Base-by-base conservation (phyloP, 2,329 filamentous ascomycete genomes). In the Pseudogymnoascus sp. region DNA sequence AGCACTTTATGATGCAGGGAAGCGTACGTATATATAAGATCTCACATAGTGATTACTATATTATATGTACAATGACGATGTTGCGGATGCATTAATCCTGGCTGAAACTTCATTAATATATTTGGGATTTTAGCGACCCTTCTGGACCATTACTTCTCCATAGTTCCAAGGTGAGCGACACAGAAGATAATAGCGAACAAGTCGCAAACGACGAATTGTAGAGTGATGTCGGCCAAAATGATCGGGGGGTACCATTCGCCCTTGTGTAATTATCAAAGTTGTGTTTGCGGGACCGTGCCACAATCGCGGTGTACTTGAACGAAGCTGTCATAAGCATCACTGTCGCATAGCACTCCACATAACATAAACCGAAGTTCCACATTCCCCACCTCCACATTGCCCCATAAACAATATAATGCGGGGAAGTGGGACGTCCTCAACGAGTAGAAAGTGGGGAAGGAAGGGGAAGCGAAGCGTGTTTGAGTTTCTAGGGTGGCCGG, bases 51-150 rank as follows among this genome's bases (percentile, higher is more conserved):
- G 47, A 8, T 19, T 56, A 13, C 47, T 13, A 33, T 56, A 29
- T 29, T 29, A 29, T 29, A 19, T 33, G 33, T 4, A 13, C 47
- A 56, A 56, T 56, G 33, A 16, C n/a, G n/a, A 31, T 8, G 14
- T 11, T 16, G 26, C 26, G 29, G n/a, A 19, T 56, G n/a, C 29
- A 33, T 33, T 33, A n/a, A 19, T 19, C 26, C 26, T 3, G 26
- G n/a, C n/a, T 33, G 47, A 56, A 56, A 56, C 47, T 31, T 33
- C 26, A 56, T 56, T 56, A 56, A 56, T 56, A 56, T 56, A 56
- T 56, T 56, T 19, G 26, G 26, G 26, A 19, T 33, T 56, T 2
- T 56, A 19, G 26, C 4, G 47, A 33, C n/a, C 2, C 4, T 56
- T 33, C 33, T 56, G 6, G 26, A 31, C 14, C 24, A 31, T 16